These are phyloP conservation scores for Hanseniaspora sp. DNA, from an alignment of 1,139 yeast species.

Conservation along the genomic window DNA sequence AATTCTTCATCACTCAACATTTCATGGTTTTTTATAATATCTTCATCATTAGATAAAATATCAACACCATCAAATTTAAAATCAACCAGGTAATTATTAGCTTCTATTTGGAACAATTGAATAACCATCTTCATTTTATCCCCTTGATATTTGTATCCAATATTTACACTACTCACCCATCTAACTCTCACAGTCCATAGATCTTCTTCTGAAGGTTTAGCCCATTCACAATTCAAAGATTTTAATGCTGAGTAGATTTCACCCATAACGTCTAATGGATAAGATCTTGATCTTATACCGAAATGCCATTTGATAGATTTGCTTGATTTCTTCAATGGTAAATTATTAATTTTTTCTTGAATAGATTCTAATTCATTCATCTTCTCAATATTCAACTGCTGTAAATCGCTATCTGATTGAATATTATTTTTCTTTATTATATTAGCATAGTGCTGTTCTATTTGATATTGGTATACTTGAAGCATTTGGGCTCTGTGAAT, in stretches of 20 bases:
- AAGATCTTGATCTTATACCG: conserved; percentile 90
- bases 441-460: conserved; percentile 11
- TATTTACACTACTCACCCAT: conserved; percentile 38
- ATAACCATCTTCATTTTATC: conserved; percentile 94
- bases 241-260: conserved; percentile 90
- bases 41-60: conserved; percentile 30
- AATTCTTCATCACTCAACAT: conserved; percentile 49
- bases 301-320: conserved; percentile 93
- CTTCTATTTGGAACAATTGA: conserved; percentile 89
- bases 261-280: conserved; percentile 97
- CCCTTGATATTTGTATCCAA: conserved; percentile 37
- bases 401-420: conserved; percentile 8
- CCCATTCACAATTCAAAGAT: conserved; percentile 96
- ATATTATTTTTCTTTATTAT: conserved; percentile 13
- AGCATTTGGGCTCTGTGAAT: conserved; percentile 90
- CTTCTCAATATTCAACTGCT: conserved; percentile 38
- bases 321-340: conserved; percentile 11
- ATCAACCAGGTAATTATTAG: conserved; percentile 89
- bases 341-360: conserved; percentile 11
- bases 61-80: conserved; percentile 99
- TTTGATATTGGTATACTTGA: conserved; percentile 37
- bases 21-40: conserved; percentile 27
- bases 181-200: conserved; percentile 95
- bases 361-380: conserved; percentile 13
- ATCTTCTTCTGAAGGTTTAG: conserved; percentile 83